A percentile compares a stretch with the other conserved stretches of the same genome.
Conservation (phyloP, 441 rosid genomes). For the Corymbia citriodora region DNA sequence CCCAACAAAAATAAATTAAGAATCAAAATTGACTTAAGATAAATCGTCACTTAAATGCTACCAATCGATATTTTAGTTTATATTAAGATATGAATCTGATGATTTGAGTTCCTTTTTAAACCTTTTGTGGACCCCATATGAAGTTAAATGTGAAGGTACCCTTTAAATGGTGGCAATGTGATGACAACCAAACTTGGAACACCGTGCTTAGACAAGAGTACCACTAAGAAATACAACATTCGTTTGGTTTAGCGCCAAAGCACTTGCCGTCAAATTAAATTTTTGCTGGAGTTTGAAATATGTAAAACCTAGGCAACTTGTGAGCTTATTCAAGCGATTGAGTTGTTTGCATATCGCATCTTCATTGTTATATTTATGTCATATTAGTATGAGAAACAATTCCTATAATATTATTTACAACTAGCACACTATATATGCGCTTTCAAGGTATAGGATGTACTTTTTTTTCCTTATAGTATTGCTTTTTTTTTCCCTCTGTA, state of each 20-base stretch:
- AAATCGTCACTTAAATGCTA: no score
- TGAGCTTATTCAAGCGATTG: neutral
- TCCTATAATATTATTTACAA: neutral
- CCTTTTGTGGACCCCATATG: no score
- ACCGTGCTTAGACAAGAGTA: no score
- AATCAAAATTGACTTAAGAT: neutral
- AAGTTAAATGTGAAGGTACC: neutral
- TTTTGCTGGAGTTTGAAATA: no score
- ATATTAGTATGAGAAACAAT: neutral
- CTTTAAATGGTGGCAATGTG: neutral
- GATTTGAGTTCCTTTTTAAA: no score
- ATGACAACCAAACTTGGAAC: neutral
- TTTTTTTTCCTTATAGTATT: no score
- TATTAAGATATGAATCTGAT: no score
- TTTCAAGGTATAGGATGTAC: neutral
- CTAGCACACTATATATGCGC: neutral
- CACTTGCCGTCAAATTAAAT: no score
- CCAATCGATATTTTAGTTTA: no score
- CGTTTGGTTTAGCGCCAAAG: no score
- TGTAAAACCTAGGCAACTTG: no score
- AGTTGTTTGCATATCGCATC: neutral
- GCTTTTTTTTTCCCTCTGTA: neutral
- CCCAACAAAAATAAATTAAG: neutral
- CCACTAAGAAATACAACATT: no score
- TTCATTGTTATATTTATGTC: neutral